These are phyloP conservation scores for Opeltia flavorubescens DNA, from an alignment of 495 filamentous ascomycete genomes.

Conservation along the genomic window DNA sequence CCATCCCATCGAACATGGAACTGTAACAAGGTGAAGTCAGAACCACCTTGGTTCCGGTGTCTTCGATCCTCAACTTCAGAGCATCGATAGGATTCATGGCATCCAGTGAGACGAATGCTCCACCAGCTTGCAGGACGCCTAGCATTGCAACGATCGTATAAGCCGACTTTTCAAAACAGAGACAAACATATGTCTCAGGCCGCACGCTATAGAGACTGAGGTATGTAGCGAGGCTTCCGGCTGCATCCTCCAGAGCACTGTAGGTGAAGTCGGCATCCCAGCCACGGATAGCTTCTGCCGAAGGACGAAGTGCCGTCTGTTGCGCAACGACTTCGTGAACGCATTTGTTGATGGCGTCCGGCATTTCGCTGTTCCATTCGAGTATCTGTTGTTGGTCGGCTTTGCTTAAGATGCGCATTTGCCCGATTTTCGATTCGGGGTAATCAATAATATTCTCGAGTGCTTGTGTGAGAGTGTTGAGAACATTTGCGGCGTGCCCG, in stretches of 20 bases:
- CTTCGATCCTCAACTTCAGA: conserved; percentile 25
- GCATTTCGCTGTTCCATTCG: conserved; percentile 30
- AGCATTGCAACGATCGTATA: conserved; percentile 28
- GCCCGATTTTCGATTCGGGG: conserved; percentile 19
- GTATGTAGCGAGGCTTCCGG: conserved; percentile 31
- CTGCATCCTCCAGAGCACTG: conserved; percentile 31
- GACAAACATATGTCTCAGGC: conserved; percentile 23
- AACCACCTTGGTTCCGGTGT: conserved; percentile 27
- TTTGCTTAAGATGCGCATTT: conserved; percentile 26
- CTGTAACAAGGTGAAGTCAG: conserved; percentile 29
- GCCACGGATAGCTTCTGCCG: conserved; percentile 26
- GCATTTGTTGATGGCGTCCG: conserved; percentile 23
- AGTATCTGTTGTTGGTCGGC: conserved; percentile 25
- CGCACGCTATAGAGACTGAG: conserved; percentile 27
- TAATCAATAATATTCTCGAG: conserved; percentile 29
- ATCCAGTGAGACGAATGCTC: conserved; percentile 28
- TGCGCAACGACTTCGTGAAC: conserved; percentile 30
- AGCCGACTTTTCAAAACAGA: conserved; percentile 27
- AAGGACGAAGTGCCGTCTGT: conserved; percentile 23
- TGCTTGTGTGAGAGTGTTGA: conserved; percentile 31
- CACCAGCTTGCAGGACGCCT: conserved; percentile 31
- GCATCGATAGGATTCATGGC: conserved; percentile 13
- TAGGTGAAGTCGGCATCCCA: conserved; percentile 41
- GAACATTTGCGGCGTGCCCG: conserved; percentile 36
- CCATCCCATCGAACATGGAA: conserved; percentile 22